Base-by-base conservation (phyloP, 2,329 filamentous ascomycete genomes). In the Aspergillus aculeatinus region DNA sequence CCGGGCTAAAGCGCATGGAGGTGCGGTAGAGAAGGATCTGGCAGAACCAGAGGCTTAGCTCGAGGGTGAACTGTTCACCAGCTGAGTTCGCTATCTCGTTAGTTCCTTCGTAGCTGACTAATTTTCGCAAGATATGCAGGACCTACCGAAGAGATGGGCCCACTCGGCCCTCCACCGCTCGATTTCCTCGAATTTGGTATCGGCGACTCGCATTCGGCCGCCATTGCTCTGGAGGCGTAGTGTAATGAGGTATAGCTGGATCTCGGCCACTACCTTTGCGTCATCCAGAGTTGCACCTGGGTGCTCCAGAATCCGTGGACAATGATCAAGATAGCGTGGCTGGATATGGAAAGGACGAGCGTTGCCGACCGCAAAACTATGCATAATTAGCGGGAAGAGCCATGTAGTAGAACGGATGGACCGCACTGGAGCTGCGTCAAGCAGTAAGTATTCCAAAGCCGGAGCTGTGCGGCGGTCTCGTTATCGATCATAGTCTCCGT, bases 81-180 rank as follows among this genome's bases (percentile, higher is more conserved):
- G 67, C 71, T 72, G 16, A 19, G 16, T 19, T 44, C 16, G 39
- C 3, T 44, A 44, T 3, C 39, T n/a, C 16, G 39, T 44, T 44
- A 44, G 56, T 48, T 12, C 12, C 4, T 27, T 50, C 48, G 25
- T 67, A 57, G 61, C 52, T 51, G 23, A 19, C 16, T 21, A 9
- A 3, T 27, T 12, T 14, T 5, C 1, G 16, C 10, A 5, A 19
- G n/a, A 48, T 19, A 16, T 14, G 9, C 4, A 25, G 23, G 19
- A 55, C 67, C 58, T 65, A 74, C 72, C 62, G 29, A 74, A 62
- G 7, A 74, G 67, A 60, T 74, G 71, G 5, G 70, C 65, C 71
- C 72, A 74, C 56, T 73, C 69, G 61, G 72, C 65, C 59, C 72
- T 74, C 72, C 72, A 74, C 10, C 69, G 68, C 52, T 72, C 71